Base-by-base conservation (phyloP, 129 eudicot species). In the Escallonia herrerae region DNA sequence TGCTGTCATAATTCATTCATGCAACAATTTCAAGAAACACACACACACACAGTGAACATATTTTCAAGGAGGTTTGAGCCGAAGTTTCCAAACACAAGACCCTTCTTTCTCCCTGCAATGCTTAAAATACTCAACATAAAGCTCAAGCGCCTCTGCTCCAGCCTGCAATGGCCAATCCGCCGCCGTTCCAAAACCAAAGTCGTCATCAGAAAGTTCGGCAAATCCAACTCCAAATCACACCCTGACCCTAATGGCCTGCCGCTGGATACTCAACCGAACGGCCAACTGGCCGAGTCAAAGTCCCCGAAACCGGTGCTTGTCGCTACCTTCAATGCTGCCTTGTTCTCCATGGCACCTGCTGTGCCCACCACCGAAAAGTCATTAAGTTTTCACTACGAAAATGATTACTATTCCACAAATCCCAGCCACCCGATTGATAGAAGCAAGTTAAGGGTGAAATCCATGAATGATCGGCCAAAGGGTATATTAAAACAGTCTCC, bases 331-430 rank as follows among this genome's bases (percentile, higher is more conserved):
- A 93, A 93, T 74, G 99, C 99, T 70, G 89, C 99, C 79, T 79
- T 89, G 22, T 93, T 93, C 80, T 86, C 99, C 74, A 89, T 93
- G 96, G 99, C 99, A 37, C 96, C 99, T 15, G 96, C 86, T 2
- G 86, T 83, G 8, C 82, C 86, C 9, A 69, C 80, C 39, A 55
- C 69, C 33, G 77, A 70, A 60, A 66, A 63, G 37, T 64, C 73
- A 4, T 15, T 77, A 56, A 74, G 15, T 67, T 56, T 63, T 67
- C 73, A 72, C 55, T 54, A 9, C 65, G 78, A 47, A 45, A 76
- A 79, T 22, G 80, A 71, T 37, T 66, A 70, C 46, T 43, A 55
- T 56, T 11, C 66, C 8, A 60, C 63, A 40, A 51, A 15, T 2
- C 61, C 44, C 44, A 48, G 52, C 62, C 47, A 22, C 33, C 33